Evolutionary conservation across 305 asterid species (phyloP).

Genomic region (Nicotiana rustica): DNA sequence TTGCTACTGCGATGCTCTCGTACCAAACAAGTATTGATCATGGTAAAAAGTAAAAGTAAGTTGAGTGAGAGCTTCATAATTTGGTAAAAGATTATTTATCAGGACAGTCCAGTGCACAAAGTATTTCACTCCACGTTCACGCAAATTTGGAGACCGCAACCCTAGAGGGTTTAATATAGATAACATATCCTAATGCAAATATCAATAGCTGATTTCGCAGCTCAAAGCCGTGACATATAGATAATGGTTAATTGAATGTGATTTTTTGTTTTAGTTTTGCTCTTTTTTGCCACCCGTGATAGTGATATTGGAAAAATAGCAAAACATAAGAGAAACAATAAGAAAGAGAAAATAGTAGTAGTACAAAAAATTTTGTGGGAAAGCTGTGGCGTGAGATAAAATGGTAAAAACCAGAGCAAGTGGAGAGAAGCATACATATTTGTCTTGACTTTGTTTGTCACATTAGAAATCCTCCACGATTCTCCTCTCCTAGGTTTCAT

Average conservation of each 20-base stretch:
- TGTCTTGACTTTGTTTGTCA: conserved; percentile 41
- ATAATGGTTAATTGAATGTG: not conserved
- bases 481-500: conserved; percentile 35
- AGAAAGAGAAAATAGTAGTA: not conserved
- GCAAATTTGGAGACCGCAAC: too few species aligned
- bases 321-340: not conserved
- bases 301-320: not conserved
- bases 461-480: conserved; percentile 20
- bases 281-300: not conserved
- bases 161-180: too few species aligned
- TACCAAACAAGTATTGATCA: not conserved
- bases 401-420: not conserved
- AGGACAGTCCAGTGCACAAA: too few species aligned
- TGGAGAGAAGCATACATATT: conserved; percentile 20
- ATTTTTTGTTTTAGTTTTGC: not conserved
- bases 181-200: too few species aligned
- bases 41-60: not conserved
- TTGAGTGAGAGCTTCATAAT: not conserved
- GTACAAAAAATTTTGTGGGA: conserved; percentile 27
- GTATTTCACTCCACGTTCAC: too few species aligned
- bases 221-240: too few species aligned
- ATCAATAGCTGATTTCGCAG: too few species aligned
- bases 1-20: not conserved
- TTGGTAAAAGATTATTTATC: not conserved
- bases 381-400: not conserved